Base-by-base conservation (phyloP, 148 eudicot genomes). In the Fagopyrum tataricum region DNA sequence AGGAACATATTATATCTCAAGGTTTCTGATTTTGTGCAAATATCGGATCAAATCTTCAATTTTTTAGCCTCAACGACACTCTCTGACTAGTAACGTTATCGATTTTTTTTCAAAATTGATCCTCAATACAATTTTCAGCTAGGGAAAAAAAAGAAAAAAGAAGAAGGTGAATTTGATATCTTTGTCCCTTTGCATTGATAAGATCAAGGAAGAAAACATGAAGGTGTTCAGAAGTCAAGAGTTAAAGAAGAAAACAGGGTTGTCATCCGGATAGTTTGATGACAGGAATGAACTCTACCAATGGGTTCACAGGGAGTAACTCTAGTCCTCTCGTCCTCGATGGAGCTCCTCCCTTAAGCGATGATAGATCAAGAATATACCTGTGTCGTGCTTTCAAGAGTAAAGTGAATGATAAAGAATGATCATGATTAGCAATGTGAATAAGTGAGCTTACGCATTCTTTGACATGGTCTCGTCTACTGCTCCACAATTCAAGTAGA, bases 331-430 rank as follows among this genome's bases (percentile, higher is more conserved):
- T 75, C 39, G 87, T 81, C 76, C 90, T 84, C 24, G 83, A 80
- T 0, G 88, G 90, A 44, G 87, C 90, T 44, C 90, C 90, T 70
- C 90, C 90, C 77, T 77, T 87, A 2, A 82, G 81, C 0, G 77
- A 87, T 37, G 83, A 78, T 40, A 84, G 73, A 79, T 87, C 90
- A 67, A 87, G 71, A 70, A 82, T 69, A 64, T 73, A 76, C 83
- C 90, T 87, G 82, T 59, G 55, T 23, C 21, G 39, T 58, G 11
- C 37, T 58, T 58, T 8, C 1, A 8, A 58, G 37, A 46, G 17
- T 52, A 13, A 2, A 44, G 21, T 8, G 14, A 72, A 18, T 51
- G 8, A 26, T 48, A 47, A 13, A 21, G 12, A 31, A 42, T 10
- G 44, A 31, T 31, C 23, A 44, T 4, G 21, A 70, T 70, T 18